Base-by-base conservation (phyloP, 2,329 filamentous ascomycete genomes). In the Cercospora janseana region DNA sequence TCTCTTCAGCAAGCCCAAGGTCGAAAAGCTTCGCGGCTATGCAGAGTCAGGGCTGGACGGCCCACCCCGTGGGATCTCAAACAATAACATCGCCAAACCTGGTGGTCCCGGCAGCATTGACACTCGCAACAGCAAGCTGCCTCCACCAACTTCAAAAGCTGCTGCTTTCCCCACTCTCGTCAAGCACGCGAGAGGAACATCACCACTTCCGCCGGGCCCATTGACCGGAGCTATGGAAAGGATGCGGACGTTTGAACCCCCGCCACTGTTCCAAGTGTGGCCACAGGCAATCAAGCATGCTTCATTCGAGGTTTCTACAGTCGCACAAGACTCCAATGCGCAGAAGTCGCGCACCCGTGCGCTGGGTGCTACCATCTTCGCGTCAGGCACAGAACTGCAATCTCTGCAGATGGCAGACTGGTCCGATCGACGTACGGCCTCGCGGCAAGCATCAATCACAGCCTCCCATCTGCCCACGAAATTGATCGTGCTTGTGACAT, bases 211-310 rank as follows among this genome's bases (percentile, higher is more conserved):
- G 12, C 12, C 49, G n/a, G n/a, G 26, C 50, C 52, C 4, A 51
- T n/a, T 31, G 54, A 52, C 28, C 38, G 44, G 18, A 10, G n/a
- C n/a, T n/a, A n/a, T 24, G 8, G 21, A 13, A 5, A 52, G 29
- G 32, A 32, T 41, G 16, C 50, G 49, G 31, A 21, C 60, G 41
- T 75, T 72, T 67, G 67, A 72, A 4, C 69, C 72, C 6, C 87
- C 88, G 5, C 87, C 89, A 2, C 72, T 96, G 9, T 94, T 91
- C 67, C 87, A 95, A 66, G 89, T 88, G 9, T 95, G 90, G 65
- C 86, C 88, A 0, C 90, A 95, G 68, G 83, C 88, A 2, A 79
- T 88, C 58, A 90, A 87, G 63, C 81, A 93, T 66, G 83, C 81
- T 8, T 82, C 79, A 12, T 74, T 95, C 3, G 79, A 83, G 20